phyloP scores from a whole-genome alignment of 257 asterid species.

The Fraxinus americana region DNA sequence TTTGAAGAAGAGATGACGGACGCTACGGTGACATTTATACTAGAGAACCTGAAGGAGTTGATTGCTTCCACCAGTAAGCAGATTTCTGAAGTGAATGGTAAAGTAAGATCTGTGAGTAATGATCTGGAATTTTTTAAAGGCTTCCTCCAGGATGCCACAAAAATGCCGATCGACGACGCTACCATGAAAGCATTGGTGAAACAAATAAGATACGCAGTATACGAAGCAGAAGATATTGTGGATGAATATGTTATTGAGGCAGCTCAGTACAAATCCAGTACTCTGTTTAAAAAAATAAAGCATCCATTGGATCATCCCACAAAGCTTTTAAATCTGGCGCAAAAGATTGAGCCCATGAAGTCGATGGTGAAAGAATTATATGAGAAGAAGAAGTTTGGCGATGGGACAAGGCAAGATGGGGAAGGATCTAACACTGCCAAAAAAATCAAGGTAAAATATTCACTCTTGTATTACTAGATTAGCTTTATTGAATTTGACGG shows the following conservation, averaged over 20 bases:
- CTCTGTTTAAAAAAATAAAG: background rate
- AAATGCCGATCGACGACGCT: background rate
- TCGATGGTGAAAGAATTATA: background rate
- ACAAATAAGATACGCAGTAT: constrained; percentile 19
- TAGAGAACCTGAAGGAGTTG: constrained; percentile 16
- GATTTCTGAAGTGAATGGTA: constrained; percentile 4
- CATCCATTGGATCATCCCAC: background rate
- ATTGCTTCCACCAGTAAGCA: background rate
- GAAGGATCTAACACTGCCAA: background rate
- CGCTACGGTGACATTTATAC: constrained; percentile 15
- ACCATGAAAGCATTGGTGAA: background rate
- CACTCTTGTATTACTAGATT: background rate
- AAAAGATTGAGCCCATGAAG: background rate
- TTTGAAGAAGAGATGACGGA: constrained; percentile 21
- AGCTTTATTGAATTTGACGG: no score
- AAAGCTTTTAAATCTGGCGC: no score
- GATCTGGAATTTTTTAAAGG: constrained; percentile 6
- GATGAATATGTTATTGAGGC: constrained; percentile 27
- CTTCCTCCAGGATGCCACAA: background rate
- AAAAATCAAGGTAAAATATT: background rate
- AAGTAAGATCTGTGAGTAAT: background rate
- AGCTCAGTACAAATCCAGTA: background rate
- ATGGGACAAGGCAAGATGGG: background rate
- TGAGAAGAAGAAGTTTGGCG: background rate
- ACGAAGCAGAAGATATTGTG: constrained; percentile 33